Percentiles rank a stretch among this genome's conserved stretches.
phyloP scores from a whole-genome alignment of 257 asterid genomes.

The Scutellaria minor region DNA sequence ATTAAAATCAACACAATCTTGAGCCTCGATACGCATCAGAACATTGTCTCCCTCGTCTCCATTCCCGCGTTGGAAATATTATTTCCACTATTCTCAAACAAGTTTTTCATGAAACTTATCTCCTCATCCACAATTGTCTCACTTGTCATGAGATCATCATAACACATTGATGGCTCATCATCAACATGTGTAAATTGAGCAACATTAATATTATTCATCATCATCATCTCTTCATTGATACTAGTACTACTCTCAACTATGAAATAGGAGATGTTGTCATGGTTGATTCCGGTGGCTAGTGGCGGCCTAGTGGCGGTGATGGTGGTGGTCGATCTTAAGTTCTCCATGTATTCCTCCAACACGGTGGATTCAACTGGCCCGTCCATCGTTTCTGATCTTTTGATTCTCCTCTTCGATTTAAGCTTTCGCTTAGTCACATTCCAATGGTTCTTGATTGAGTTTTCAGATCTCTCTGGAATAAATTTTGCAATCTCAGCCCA shows the following conservation, averaged over 20 bases:
- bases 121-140: slow-evolving; percentile 58
- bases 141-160: slow-evolving; percentile 28
- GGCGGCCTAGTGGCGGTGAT: not conserved
- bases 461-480: slow-evolving; percentile 80
- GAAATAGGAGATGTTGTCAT: slow-evolving; percentile 42
- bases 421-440: slow-evolving; percentile 72
- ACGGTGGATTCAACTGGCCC: slow-evolving; percentile 44
- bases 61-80: too few species aligned
- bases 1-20: too few species aligned
- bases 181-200: slow-evolving; percentile 16
- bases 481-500: slow-evolving; percentile 81
- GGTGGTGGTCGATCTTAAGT: slow-evolving; percentile 20
- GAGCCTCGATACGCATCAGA: too few species aligned
- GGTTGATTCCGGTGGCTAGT: not conserved
- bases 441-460: slow-evolving; percentile 89
- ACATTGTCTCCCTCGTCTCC: too few species aligned
- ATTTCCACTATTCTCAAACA: slow-evolving; percentile 37
- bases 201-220: too few species aligned
- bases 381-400: slow-evolving; percentile 33
- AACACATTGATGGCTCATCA: slow-evolving; percentile 37
- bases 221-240: too few species aligned
- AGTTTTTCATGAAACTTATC: slow-evolving; percentile 52
- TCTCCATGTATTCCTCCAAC: slow-evolving; percentile 64
- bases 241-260: slow-evolving; percentile 30
- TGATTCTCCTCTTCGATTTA: slow-evolving; percentile 49